Evolutionary conservation across 306 rosid genomes (phyloP).

Genomic region (Cucumis cinereus): DNA sequence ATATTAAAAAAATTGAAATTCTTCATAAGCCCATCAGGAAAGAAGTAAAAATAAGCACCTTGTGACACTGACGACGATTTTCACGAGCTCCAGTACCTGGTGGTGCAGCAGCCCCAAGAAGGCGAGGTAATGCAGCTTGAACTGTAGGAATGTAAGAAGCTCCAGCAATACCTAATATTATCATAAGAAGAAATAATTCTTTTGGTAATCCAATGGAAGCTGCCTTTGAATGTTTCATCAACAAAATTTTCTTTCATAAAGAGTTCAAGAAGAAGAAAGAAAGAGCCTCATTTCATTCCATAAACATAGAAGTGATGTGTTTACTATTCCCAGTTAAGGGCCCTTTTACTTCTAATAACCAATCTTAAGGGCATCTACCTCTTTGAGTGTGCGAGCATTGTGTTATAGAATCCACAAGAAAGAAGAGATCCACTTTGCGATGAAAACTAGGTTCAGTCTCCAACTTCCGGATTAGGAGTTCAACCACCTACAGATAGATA

Average conservation of each 20-base stretch:
- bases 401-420: constrained; percentile 96
- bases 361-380: constrained; percentile 18
- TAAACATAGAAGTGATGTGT: not conserved
- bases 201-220: not conserved
- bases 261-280: not conserved
- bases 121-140: constrained; percentile 97
- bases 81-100: constrained; percentile 84
- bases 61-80: constrained; percentile 97
- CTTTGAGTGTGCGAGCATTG: constrained; percentile 90
- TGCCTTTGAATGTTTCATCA: not conserved
- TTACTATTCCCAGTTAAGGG: not conserved
- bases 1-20: not conserved
- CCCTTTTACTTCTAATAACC: not conserved
- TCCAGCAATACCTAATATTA: constrained; percentile 79
- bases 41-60: constrained; percentile 31
- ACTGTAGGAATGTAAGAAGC: constrained; percentile 87
- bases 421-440: constrained; percentile 92
- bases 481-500: constrained; percentile 69
- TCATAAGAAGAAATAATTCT: not conserved
- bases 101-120: constrained; percentile 97
- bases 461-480: constrained; percentile 87
- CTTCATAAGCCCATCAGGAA: not conserved
- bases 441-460: constrained; percentile 79
- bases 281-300: not conserved
- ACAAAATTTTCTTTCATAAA: not conserved